phyloP scores from a whole-genome alignment of 805 yeast genomes.

The Schwanniomyces pseudopolymorphus region DNA sequence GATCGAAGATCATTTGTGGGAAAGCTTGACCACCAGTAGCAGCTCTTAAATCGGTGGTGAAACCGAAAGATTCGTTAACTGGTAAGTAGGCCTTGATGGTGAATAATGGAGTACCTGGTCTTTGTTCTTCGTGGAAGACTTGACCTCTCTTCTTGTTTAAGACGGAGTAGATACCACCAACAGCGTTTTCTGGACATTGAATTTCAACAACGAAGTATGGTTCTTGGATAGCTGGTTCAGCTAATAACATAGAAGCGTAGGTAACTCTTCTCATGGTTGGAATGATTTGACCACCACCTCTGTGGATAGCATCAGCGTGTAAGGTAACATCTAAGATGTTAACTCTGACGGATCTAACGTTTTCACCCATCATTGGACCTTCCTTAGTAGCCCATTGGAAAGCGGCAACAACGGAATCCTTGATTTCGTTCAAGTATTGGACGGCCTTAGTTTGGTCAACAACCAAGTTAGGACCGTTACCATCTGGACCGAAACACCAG shows the following conservation, averaged over 20 bases:
- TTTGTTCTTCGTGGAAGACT: constrained; percentile 98
- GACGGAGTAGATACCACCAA: constrained; percentile 99
- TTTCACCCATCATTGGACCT: constrained; percentile 98
- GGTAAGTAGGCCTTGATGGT: constrained; percentile 99
- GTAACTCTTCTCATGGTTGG: constrained; percentile 99
- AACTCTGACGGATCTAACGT: constrained; percentile 92
- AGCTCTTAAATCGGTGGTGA: constrained; percentile 99
- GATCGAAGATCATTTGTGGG: constrained; percentile 99
- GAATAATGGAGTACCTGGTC: constrained; percentile 99
- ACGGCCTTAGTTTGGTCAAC: constrained; percentile 99
- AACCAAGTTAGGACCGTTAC: constrained; percentile 97
- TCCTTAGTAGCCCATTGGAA: constrained; percentile 99
- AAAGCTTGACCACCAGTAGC: constrained; percentile 99
- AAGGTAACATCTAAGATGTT: constrained; percentile 98
- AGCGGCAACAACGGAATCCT: constrained; percentile 99
- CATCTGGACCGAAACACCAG: constrained; percentile 99
- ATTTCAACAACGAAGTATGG: constrained; percentile 99
- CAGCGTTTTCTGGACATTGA: constrained; percentile 98
- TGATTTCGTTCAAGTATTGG: constrained; percentile 97
- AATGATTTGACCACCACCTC: constrained; percentile 99
- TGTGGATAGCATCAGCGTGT: constrained; percentile 99
- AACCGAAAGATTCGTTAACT: constrained; percentile 99
- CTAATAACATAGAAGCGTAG: constrained; percentile 96
- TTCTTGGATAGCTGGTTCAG: constrained; percentile 98
- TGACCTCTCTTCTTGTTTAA: constrained; percentile 99